Conservation (phyloP, 345 rosid species). For the Salix brachista region DNA sequence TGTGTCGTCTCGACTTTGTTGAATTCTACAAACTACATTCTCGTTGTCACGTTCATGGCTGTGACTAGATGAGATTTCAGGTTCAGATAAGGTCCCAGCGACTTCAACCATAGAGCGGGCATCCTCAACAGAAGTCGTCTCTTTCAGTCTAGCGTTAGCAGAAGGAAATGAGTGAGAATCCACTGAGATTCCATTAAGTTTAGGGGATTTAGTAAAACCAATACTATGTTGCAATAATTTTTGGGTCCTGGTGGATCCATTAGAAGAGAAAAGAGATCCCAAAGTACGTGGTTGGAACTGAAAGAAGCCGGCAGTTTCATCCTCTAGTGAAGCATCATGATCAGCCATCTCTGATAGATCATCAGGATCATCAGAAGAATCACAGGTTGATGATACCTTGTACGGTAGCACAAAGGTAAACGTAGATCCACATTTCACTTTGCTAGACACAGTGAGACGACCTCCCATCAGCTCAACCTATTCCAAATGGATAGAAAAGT, state of each 20-base stretch:
- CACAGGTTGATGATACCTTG: slow-evolving; percentile 51
- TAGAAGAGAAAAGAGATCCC: slow-evolving; percentile 56
- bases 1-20: slow-evolving; percentile 12
- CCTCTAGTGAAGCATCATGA: slow-evolving; percentile 53
- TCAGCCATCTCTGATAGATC: slow-evolving; percentile 69
- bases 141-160: slow-evolving; percentile 35
- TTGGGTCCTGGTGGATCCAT: slow-evolving; percentile 44
- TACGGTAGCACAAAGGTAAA: slow-evolving; percentile 87
- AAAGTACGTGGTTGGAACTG: slow-evolving; percentile 67
- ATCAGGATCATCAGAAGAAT: slow-evolving; percentile 70
- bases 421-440: slow-evolving; percentile 72
- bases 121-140: slow-evolving; percentile 43
- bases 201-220: slow-evolving; percentile 35
- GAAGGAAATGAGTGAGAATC: slow-evolving; percentile 39
- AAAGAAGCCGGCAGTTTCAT: slow-evolving; percentile 66
- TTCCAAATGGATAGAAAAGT: slow-evolving; percentile 17
- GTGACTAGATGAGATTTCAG: slow-evolving; percentile 41
- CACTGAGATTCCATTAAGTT: slow-evolving; percentile 34
- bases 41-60: slow-evolving; percentile 29
- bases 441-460: slow-evolving; percentile 76
- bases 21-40: slow-evolving; percentile 20
- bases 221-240: slow-evolving; percentile 29
- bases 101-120: slow-evolving; percentile 49
- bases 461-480: slow-evolving; percentile 99
- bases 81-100: slow-evolving; percentile 41